phyloP scores from a whole-genome alignment of 352 stramenopile genomes.

The Globisporangium recalcitrans region DNA sequence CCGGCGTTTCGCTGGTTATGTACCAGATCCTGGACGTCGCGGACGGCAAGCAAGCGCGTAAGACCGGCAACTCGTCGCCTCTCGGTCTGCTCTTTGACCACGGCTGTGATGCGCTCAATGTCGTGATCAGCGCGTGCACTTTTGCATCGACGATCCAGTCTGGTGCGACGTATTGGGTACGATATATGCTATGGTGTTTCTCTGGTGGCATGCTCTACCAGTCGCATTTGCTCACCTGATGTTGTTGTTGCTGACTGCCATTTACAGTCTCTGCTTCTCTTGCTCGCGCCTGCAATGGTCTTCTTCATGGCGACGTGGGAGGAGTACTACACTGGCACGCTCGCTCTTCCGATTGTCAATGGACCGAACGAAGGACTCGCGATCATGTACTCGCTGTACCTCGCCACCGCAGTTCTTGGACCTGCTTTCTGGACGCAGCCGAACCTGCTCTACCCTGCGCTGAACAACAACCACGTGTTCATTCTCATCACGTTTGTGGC shows the following conservation, averaged over 20 bases:
- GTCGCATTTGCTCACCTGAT: background rate
- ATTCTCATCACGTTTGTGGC: slow-evolving; percentile 66
- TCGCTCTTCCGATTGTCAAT: slow-evolving; percentile 94
- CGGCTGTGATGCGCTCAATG: slow-evolving; percentile 80
- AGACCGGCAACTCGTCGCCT: slow-evolving; percentile 83
- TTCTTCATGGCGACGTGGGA: slow-evolving; percentile 99
- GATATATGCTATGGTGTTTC: slow-evolving; percentile 20
- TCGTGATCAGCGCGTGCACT: slow-evolving; percentile 76
- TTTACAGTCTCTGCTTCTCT: slow-evolving; percentile 67
- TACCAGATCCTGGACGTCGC: slow-evolving; percentile 86
- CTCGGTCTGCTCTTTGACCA: slow-evolving; percentile 84
- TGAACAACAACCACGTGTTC: slow-evolving; percentile 80
- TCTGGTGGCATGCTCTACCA: slow-evolving; percentile 6
- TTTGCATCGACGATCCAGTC: slow-evolving; percentile 86
- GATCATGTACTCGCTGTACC: slow-evolving; percentile 84
- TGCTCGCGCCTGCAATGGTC: slow-evolving; percentile 71
- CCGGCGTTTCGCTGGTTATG: slow-evolving; percentile 56
- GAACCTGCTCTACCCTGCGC: slow-evolving; percentile 48
- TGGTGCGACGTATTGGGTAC: slow-evolving; percentile 74
- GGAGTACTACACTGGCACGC: slow-evolving; percentile 95
- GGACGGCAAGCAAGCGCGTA: slow-evolving; percentile 83
- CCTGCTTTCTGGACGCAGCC: slow-evolving; percentile 63
- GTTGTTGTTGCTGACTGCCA: slow-evolving; percentile 14
- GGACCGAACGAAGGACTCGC: slow-evolving; percentile 94
- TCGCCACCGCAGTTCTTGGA: slow-evolving; percentile 55